phyloP scores from a whole-genome alignment of 1,139 yeast species.

The Saccharomyces hybrid region DNA sequence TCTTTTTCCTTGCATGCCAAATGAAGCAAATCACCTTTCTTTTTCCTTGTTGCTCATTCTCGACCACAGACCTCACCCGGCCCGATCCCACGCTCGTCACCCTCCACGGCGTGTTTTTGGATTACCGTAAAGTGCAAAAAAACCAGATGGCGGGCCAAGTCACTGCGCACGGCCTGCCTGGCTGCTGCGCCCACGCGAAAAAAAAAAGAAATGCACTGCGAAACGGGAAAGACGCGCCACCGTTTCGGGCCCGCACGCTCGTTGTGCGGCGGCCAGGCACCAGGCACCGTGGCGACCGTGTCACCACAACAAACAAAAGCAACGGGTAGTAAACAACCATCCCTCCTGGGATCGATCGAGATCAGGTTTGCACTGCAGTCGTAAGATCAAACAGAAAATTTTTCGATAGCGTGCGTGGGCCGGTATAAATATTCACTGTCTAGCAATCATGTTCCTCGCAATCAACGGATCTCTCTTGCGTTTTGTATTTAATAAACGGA shows the following conservation, averaged over 20 bases:
- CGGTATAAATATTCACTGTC: conserved; percentile 1
- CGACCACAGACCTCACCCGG: too few relatives aligned
- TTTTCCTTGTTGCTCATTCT: neutral
- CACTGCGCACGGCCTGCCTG: neutral
- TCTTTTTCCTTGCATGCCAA: neutral
- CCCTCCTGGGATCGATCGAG: neutral
- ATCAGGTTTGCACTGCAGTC: neutral
- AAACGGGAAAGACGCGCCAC: conserved; percentile 1
- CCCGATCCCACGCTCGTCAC: too few relatives aligned
- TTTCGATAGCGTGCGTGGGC: neutral
- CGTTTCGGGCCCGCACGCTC: neutral
- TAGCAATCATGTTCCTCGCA: neutral
- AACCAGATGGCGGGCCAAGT: neutral
- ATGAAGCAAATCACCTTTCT: neutral
- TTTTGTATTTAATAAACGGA: neutral
- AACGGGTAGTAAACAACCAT: neutral
- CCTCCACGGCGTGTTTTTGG: too few relatives aligned
- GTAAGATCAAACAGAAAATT: neutral
- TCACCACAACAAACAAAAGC: neutral
- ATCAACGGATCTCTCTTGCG: neutral
- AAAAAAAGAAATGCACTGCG: neutral
- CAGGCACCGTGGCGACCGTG: neutral
- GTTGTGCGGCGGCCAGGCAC: neutral
- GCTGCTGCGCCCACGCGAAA: conserved; percentile 1
- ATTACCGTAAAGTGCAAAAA: neutral